Evolutionary conservation across 768 basidiomycete species (phyloP).

Genomic region (Lactarius evosmus): DNA sequence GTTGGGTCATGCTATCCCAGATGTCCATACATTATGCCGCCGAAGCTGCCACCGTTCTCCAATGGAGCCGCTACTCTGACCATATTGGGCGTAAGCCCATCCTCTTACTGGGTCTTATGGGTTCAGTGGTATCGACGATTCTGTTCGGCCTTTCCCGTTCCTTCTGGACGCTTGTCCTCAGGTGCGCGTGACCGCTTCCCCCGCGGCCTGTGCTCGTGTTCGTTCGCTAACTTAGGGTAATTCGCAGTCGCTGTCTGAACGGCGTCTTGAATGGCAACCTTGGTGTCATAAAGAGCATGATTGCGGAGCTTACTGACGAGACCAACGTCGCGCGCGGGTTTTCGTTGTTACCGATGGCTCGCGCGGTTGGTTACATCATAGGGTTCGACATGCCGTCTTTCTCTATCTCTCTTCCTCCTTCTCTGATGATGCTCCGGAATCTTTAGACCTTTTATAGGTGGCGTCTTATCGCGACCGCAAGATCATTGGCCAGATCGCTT

Average conservation of each 20-base stretch:
- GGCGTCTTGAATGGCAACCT: slow-evolving; percentile 23
- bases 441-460: slow-evolving; percentile 28
- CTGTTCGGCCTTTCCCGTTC: slow-evolving; percentile 40
- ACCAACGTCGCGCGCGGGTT: slow-evolving; percentile 50
- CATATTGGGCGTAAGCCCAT: slow-evolving; percentile 48
- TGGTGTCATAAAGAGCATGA: slow-evolving; percentile 69
- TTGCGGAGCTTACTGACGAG: slow-evolving; percentile 63
- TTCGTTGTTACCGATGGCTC: slow-evolving; percentile 36
- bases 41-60: slow-evolving; percentile 44
- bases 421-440: background rate
- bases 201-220: background rate
- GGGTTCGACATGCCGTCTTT: slow-evolving; percentile 3
- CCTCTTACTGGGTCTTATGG: slow-evolving; percentile 39
- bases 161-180: slow-evolving; percentile 34
- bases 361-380: slow-evolving; percentile 15
- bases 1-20: slow-evolving; percentile 35
- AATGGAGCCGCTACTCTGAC: slow-evolving; percentile 49
- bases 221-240: background rate
- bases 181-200: slow-evolving; percentile 2
- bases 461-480: slow-evolving; percentile 30
- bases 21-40: slow-evolving; percentile 49
- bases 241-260: slow-evolving; percentile 12
- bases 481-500: slow-evolving; percentile 28
- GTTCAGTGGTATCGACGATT: slow-evolving; percentile 35
- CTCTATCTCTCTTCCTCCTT: background rate